These are phyloP conservation scores for Quercus rubra DNA, from an alignment of 306 rosid genomes.

Conservation along the genomic window DNA sequence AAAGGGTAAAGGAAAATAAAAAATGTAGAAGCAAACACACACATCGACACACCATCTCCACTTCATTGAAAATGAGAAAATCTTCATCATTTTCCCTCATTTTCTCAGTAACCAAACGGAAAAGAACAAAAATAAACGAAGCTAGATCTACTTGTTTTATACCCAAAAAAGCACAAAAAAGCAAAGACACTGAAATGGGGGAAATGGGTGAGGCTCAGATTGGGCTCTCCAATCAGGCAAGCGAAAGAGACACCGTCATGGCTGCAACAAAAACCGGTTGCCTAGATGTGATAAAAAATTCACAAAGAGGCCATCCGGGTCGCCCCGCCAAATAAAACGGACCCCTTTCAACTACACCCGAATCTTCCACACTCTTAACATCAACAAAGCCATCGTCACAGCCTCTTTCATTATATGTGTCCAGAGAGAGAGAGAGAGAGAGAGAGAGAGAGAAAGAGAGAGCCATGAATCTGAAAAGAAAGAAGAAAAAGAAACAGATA, in stretches of 20 bases:
- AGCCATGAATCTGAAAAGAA: neutral
- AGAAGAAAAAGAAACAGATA: constrained; percentile 7
- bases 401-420: constrained; percentile 8
- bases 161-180: too few relatives aligned
- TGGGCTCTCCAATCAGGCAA: neutral
- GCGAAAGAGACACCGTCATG: neutral
- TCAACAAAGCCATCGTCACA: constrained; percentile 32
- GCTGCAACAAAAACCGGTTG: neutral
- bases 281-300: neutral
- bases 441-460: neutral
- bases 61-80: too few relatives aligned
- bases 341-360: neutral
- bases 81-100: neutral
- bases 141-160: neutral
- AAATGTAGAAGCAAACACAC: too few relatives aligned
- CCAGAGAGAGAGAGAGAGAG: neutral
- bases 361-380: constrained; percentile 38
- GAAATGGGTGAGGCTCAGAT: neutral
- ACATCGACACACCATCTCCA: too few relatives aligned
- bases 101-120: neutral
- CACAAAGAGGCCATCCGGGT: constrained; percentile 10
- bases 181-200: neutral
- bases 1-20: too few relatives aligned
- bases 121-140: neutral
- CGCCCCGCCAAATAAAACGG: constrained; percentile 36